phyloP scores from a whole-genome alignment of 257 asterid species.

The Solanum megistacrolobum region DNA sequence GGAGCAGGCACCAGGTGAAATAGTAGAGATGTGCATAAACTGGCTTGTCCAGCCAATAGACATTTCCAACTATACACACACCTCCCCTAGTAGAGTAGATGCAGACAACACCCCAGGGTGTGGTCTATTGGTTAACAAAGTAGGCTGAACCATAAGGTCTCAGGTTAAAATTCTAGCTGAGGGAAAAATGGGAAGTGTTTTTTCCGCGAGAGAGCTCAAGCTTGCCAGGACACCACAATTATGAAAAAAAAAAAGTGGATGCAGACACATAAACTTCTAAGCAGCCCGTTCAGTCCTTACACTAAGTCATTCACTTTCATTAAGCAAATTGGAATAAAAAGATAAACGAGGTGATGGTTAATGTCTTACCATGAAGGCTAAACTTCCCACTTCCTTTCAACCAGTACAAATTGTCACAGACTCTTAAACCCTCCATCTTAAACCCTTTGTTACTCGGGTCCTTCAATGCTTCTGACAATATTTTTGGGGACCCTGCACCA shows the following conservation, averaged over 20 bases:
- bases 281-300: not conserved
- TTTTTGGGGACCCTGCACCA: conserved; percentile 63
- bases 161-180: not conserved
- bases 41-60: not conserved
- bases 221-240: not conserved
- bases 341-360: not conserved
- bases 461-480: conserved; percentile 50
- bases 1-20: not conserved
- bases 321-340: not conserved
- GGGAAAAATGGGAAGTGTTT: not conserved
- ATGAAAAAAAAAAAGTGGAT: not conserved
- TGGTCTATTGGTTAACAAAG: not conserved
- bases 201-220: not conserved
- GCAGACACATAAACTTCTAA: not conserved
- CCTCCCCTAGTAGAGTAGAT: not conserved
- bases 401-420: conserved; percentile 81
- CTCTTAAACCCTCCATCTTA: conserved; percentile 91
- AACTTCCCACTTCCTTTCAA: conserved; percentile 89
- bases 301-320: not conserved
- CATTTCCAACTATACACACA: not conserved
- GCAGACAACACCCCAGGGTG: not conserved
- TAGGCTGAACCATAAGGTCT: not conserved
- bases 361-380: conserved; percentile 49
- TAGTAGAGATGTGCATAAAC: not conserved
- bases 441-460: conserved; percentile 67